Evolutionary conservation across 1,284 basidiomycete species (phyloP), one percentile per base, ranked within the genome.

Genomic region (Ganoderma lucidum): DNA sequence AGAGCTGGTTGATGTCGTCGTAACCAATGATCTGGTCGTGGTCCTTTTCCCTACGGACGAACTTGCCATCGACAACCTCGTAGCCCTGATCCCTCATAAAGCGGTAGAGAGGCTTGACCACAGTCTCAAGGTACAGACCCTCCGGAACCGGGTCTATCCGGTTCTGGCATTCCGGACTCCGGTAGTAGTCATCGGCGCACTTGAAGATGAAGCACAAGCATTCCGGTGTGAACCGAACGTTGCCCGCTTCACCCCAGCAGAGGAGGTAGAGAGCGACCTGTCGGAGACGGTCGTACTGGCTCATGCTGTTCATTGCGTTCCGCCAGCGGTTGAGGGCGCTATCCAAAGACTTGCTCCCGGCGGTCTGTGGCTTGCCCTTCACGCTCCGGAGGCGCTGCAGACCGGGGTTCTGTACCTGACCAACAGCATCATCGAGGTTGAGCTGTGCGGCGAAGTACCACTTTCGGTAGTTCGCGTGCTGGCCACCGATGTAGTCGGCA

Each of bases 401-500:
- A 73, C 96, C 96, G 6, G 96, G 95, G 81, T 98, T 98, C 79
- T 98, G 95, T 5, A 94, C 91, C 76, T 96, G 93, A 64, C 98
- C 98, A 73, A 99, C 97, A 41, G 97, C 98, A 78, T 99, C 97
- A 83, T 99, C 97, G 67, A 99, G 91, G 80, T 99, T 98, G 80
- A 99, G 93, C 82, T 99, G 98, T 12, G 97, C 96, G 37, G 98
- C 98, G 82, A 99, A 99, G 81, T 99, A 99, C 97, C 98, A 99
- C 81, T 97, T 97, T 80, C 96, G 93, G 82, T 98, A 97, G 85
- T 97, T 98, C 75, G 96, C 96, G 79, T 97, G 93, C 78, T 95
- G 95, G 62, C 98, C 98, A 71, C 98, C 98, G 73, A 99, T 99
- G 82, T 99, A 99, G 82, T 99, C 97, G 68, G 97, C 97, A 80